phyloP scores from a whole-genome alignment of 495 filamentous ascomycete species.

The Bathelium albidoporum region DNA sequence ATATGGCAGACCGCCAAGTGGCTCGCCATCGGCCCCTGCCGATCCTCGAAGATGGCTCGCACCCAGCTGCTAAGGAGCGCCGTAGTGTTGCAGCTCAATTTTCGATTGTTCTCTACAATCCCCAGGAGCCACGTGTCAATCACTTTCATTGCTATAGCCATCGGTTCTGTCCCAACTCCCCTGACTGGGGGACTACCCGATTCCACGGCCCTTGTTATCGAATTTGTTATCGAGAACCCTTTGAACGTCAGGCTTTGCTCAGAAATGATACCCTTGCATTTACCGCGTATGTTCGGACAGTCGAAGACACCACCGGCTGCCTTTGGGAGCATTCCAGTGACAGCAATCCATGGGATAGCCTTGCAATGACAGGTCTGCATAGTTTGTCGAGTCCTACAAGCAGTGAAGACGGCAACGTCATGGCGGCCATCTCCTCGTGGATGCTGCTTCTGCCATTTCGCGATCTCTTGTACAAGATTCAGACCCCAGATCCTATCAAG shows the following conservation, averaged over 20 bases:
- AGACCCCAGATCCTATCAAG: conserved; percentile 40
- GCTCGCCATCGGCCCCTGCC: conserved; percentile 25
- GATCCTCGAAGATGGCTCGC: conserved; percentile 12
- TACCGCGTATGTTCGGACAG: conserved; percentile 51
- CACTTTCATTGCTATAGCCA: conserved; percentile 48
- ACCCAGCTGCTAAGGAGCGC: conserved; percentile 8
- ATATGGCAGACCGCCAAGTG: not conserved
- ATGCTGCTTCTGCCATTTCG: conserved; percentile 50
- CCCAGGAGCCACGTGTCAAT: conserved; percentile 51
- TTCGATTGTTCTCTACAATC: conserved; percentile 55
- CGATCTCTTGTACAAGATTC: conserved; percentile 41
- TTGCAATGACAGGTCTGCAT: conserved; percentile 50
- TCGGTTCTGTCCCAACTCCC: conserved; percentile 46
- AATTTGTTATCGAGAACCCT: conserved; percentile 46
- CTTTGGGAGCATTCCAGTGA: conserved; percentile 48
- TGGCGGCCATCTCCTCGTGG: conserved; percentile 41
- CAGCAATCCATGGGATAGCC: conserved; percentile 31
- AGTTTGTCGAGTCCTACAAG: conserved; percentile 40
- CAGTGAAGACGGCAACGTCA: conserved; percentile 32
- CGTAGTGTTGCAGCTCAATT: conserved; percentile 48
- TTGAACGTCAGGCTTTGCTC: conserved; percentile 51
- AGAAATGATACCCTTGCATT: conserved; percentile 56
- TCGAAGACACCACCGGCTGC: conserved; percentile 51
- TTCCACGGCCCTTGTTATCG: conserved; percentile 53
- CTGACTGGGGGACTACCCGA: conserved; percentile 60